A percentile compares a stretch with the other conserved stretches of the same genome.
These are phyloP conservation scores for Penicillium ucsense DNA, from an alignment of 495 filamentous ascomycete species.

Conservation along the genomic window DNA sequence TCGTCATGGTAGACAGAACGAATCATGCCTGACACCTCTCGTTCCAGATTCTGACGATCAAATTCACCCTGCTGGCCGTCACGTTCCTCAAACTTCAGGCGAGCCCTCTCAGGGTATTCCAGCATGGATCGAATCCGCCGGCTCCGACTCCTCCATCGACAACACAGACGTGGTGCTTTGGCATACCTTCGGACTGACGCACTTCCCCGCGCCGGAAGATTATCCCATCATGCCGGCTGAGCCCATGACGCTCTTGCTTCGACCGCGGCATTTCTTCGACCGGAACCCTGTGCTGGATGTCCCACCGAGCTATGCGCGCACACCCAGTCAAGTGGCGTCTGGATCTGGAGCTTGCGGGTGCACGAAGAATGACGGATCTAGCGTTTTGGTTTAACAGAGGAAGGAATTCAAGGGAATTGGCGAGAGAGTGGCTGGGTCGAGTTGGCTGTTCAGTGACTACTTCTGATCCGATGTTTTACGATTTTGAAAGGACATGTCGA, in stretches of 20 bases:
- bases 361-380: conserved; percentile 35
- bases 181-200: conserved; percentile 92
- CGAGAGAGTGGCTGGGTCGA: too few relatives aligned
- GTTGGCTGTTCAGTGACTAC: neutral
- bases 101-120: conserved; percentile 71
- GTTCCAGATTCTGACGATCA: conserved; percentile 66
- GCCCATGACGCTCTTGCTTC: conserved; percentile 73
- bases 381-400: conserved; percentile 20
- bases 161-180: conserved; percentile 87
- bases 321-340: conserved; percentile 59
- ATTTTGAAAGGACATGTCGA: neutral
- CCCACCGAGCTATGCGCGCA: conserved; percentile 64
- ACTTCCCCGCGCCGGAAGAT: conserved; percentile 89
- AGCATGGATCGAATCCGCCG: conserved; percentile 63
- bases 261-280: conserved; percentile 82
- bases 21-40: too few relatives aligned
- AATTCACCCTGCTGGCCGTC: conserved; percentile 83
- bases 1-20: too few relatives aligned
- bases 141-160: conserved; percentile 61
- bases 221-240: conserved; percentile 94
- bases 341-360: conserved; percentile 33
- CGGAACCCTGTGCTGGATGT: conserved; percentile 85
- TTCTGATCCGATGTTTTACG: neutral
- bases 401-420: neutral
- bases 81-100: conserved; percentile 88